phyloP scores from a whole-genome alignment of 179 eudicot genomes.

The Beta lomatogona region DNA sequence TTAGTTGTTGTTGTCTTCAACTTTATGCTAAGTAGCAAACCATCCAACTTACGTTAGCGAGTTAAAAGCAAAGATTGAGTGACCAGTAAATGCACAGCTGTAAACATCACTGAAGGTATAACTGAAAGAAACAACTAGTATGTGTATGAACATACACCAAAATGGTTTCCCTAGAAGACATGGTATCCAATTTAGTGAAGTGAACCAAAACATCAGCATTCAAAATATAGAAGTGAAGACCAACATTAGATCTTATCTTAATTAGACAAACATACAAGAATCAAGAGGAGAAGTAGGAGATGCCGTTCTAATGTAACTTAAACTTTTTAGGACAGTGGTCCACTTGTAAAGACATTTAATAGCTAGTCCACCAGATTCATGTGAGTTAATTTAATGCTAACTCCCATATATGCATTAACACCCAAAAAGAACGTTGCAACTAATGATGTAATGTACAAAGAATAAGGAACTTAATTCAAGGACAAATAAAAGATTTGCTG shows the following conservation, averaged over 20 bases:
- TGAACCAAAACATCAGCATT: constrained; percentile 18
- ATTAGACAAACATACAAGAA: constrained; percentile 19
- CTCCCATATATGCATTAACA: constrained; percentile 24
- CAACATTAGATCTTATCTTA: constrained; percentile 18
- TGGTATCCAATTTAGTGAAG: not conserved
- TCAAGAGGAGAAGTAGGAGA: constrained; percentile 19
- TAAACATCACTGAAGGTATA: not conserved
- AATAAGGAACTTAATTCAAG: constrained; percentile 22
- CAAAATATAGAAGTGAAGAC: constrained; percentile 3
- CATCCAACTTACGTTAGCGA: not conserved
- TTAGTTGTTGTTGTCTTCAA: too few species aligned
- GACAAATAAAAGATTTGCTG: constrained; percentile 12
- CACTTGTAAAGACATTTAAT: constrained; percentile 39
- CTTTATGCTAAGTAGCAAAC: not conserved
- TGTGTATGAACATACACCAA: not conserved
- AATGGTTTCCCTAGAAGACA: not conserved
- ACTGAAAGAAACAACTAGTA: not conserved
- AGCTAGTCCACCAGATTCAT: constrained; percentile 53
- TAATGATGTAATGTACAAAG: constrained; percentile 32
- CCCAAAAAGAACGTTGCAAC: constrained; percentile 42
- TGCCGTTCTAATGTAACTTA: constrained; percentile 29
- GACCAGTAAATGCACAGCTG: not conserved
- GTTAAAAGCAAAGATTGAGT: not conserved
- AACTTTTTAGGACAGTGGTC: constrained; percentile 48
- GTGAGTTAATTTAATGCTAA: constrained; percentile 79